phyloP scores from a whole-genome alignment of 192 early-diverging fungal genomes.

The Pecoramyces ruminantium region DNA sequence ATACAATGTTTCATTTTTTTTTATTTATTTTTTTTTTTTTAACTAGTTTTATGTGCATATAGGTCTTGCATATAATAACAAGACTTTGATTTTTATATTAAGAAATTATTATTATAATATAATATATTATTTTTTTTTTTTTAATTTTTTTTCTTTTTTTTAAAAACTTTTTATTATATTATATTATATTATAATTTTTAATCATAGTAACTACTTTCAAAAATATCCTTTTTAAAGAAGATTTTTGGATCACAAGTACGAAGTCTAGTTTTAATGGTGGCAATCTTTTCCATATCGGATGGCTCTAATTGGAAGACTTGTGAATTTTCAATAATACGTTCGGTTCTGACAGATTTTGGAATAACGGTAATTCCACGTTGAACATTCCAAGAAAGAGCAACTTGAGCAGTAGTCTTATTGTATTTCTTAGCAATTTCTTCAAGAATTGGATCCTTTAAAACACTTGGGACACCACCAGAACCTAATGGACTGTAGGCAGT shows the following conservation, averaged over 20 bases:
- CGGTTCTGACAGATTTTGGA: conserved; percentile 56
- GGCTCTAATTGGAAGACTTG: conserved; percentile 10
- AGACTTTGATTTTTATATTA: no score
- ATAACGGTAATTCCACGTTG: conserved; percentile 61
- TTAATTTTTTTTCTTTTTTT: no score
- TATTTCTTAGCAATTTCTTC: conserved; percentile 51
- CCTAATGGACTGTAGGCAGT: conserved; percentile 55
- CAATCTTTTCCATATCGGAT: not conserved
- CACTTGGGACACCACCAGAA: conserved; percentile 15
- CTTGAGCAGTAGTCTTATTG: conserved; percentile 45
- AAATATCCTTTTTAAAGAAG: not conserved
- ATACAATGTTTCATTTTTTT: no score
- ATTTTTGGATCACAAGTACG: not conserved
- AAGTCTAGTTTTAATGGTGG: not conserved
- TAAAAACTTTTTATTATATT: no score
- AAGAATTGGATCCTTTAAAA: conserved; percentile 18
- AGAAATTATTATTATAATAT: no score
- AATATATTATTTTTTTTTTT: no score
- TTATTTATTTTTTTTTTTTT: no score
- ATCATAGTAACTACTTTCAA: not conserved
- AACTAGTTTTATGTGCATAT: no score
- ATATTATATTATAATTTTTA: no score
- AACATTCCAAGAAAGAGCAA: conserved; percentile 54
- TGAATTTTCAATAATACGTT: conserved; percentile 40
- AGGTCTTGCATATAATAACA: no score